Percentiles rank a stretch among this genome's conserved stretches.
phyloP scores from a whole-genome alignment of 2,329 filamentous ascomycete species.

The Colletotrichum echinochloae region DNA sequence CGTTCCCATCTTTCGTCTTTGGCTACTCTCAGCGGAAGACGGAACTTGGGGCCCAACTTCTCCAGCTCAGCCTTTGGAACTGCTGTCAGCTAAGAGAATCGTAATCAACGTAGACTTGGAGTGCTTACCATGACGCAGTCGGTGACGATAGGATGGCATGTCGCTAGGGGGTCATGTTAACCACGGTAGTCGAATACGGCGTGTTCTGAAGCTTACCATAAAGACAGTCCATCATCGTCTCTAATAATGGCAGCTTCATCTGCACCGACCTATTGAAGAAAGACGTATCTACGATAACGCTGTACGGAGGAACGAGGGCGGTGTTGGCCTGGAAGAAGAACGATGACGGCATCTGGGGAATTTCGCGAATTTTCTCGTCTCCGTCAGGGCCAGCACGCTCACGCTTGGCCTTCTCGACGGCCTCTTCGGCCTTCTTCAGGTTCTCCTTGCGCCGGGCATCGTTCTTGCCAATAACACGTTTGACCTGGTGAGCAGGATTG shows the following conservation, averaged over 20 bases:
- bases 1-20: constrained; percentile 90
- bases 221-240: constrained; percentile 92
- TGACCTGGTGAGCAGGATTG: constrained; percentile 62
- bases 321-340: constrained; percentile 94
- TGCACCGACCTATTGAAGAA: constrained; percentile 72
- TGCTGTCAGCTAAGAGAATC: not conserved
- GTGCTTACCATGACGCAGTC: constrained; percentile 56
- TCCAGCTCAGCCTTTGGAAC: not conserved
- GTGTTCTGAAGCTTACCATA: constrained; percentile 57
- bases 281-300: constrained; percentile 79
- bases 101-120: not conserved
- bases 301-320: constrained; percentile 85
- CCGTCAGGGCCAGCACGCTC: constrained; percentile 64
- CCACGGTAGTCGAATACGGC: not conserved
- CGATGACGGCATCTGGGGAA: constrained; percentile 80
- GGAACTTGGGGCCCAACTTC: constrained; percentile 75
- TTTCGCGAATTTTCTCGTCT: constrained; percentile 68
- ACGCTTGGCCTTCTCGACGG: constrained; percentile 66
- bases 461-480: constrained; percentile 83
- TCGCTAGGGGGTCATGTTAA: constrained; percentile 61
- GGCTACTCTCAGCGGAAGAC: constrained; percentile 86
- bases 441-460: constrained; percentile 89
- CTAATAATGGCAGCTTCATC: constrained; percentile 87
- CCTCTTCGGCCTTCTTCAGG: constrained; percentile 71
- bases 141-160: constrained; percentile 90